Conservation (phyloP, 129 eudicot species). For the Ambrosia artemisiifolia region DNA sequence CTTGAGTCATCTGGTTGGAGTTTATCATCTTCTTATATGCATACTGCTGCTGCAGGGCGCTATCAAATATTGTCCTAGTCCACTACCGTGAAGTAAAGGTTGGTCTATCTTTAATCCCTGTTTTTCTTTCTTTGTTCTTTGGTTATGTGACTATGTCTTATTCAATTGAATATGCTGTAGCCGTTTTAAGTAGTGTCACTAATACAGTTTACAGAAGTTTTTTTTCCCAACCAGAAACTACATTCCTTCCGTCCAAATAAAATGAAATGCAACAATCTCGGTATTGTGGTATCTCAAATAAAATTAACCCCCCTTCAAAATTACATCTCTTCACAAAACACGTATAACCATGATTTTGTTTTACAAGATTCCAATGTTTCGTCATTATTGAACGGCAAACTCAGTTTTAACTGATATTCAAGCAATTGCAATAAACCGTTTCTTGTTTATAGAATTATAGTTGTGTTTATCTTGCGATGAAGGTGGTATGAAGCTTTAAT, state of each 20-base stretch:
- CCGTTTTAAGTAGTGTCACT: background rate
- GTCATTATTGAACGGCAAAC: background rate
- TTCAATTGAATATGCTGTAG: conserved; percentile 6
- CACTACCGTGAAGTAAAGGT: conserved; percentile 99
- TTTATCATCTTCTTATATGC: conserved; percentile 13
- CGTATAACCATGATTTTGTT: background rate
- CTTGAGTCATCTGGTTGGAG: background rate
- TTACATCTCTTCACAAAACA: background rate
- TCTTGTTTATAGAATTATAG: background rate
- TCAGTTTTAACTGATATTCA: background rate
- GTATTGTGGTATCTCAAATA: conserved; percentile 5
- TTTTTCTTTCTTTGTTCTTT: background rate
- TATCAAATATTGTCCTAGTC: conserved; percentile 84
- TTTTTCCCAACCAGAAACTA: background rate
- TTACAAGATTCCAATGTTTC: background rate
- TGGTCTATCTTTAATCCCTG: conserved; percentile 14
- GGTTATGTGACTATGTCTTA: background rate
- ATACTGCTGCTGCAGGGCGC: conserved; percentile 63
- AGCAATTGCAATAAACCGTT: background rate
- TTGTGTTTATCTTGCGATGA: background rate
- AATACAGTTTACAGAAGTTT: background rate
- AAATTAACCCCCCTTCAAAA: background rate
- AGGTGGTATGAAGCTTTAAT: background rate
- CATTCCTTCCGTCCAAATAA: background rate
- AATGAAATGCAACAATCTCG: background rate